Evolutionary conservation across 2,329 filamentous ascomycete species (phyloP), one percentile per base, ranked within the genome.

Genomic region (Beauveria australis): DNA sequence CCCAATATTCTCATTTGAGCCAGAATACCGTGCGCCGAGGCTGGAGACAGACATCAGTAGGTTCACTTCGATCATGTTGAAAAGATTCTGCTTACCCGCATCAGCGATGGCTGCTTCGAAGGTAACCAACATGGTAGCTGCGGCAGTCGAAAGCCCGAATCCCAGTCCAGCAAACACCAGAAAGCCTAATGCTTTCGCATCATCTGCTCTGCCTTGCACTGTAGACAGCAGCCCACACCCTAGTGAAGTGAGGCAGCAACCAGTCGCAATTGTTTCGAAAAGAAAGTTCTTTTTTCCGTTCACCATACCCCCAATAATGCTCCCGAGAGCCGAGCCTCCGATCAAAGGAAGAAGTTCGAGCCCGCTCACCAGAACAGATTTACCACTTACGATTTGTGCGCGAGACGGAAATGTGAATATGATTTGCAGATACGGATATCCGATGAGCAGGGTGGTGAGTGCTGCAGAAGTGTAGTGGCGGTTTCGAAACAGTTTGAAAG

Each of bases 281-380:
- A 77, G 69, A 22, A 72, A 69, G 41, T 80, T 77, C 59, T 70
- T 72, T 40, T 68, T 72, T 9, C 69, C 64, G 61, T 79, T 82
- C 30, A 81, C 22, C 19, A 69, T 71, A 0, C 80, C 79, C 3
- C 73, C 71, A 3, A 77, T 19, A 2, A 71, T 66, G 41, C 76
- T 81, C 7, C 79, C 80, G 0, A 79, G 16, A 0, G 79, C 79
- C 5, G 76, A 74, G 1, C 73, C 71, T n/a, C 72, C 79, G 12
- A 83, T 70, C 77, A 83, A 79, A 0, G 81, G 81, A 28, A 83
- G 71, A 55, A 84, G 67, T 76, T 82, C 77, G 28, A 82, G 66
- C 12, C 81, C 80, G 0, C 79, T 75, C 16, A 77, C 63, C 3
- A 83, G 70, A 2, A 79, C 64, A 40, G 70, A 74, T 66, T 78